These are phyloP conservation scores for Cenococcum geophilum DNA, from an alignment of 495 filamentous ascomycete species.

Conservation along the genomic window DNA sequence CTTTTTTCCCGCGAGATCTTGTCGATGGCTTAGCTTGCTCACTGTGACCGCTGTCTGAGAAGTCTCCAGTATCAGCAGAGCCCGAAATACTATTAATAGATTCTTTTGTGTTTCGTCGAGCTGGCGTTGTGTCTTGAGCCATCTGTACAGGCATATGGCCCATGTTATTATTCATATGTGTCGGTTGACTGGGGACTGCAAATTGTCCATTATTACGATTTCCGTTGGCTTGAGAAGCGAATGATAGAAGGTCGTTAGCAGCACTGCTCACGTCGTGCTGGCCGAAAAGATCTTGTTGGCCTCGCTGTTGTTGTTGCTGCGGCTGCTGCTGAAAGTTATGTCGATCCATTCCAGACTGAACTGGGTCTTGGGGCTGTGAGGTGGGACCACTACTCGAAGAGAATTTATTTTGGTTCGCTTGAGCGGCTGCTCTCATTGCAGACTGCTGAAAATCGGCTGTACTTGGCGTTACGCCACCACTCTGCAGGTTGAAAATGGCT, in stretches of 20 bases:
- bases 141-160: slow-evolving; percentile 28
- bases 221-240: slow-evolving; percentile 63
- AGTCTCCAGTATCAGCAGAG: slow-evolving; percentile 61
- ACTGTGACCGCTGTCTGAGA: slow-evolving; percentile 61
- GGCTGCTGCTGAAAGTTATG: slow-evolving; percentile 37
- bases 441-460: slow-evolving; percentile 94
- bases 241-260: slow-evolving; percentile 87
- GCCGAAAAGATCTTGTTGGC: slow-evolving; percentile 55
- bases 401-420: slow-evolving; percentile 43
- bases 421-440: slow-evolving; percentile 66
- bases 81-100: slow-evolving; percentile 42
- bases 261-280: slow-evolving; percentile 89
- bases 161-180: slow-evolving; percentile 36
- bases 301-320: slow-evolving; percentile 42
- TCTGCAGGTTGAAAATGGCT: slow-evolving; percentile 70
- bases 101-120: slow-evolving; percentile 39
- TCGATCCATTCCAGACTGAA: slow-evolving; percentile 44
- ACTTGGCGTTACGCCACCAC: slow-evolving; percentile 76
- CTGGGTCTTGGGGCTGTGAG: slow-evolving; percentile 42
- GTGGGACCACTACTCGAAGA: slow-evolving; percentile 42
- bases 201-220: slow-evolving; percentile 51
- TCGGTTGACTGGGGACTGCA: slow-evolving; percentile 47
- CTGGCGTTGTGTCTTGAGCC: slow-evolving; percentile 32
- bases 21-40: slow-evolving; percentile 60
- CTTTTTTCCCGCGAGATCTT: slow-evolving; percentile 65